Conservation (phyloP, 495 filamentous ascomycete genomes). For the Aspergillus mulundensis region DNA sequence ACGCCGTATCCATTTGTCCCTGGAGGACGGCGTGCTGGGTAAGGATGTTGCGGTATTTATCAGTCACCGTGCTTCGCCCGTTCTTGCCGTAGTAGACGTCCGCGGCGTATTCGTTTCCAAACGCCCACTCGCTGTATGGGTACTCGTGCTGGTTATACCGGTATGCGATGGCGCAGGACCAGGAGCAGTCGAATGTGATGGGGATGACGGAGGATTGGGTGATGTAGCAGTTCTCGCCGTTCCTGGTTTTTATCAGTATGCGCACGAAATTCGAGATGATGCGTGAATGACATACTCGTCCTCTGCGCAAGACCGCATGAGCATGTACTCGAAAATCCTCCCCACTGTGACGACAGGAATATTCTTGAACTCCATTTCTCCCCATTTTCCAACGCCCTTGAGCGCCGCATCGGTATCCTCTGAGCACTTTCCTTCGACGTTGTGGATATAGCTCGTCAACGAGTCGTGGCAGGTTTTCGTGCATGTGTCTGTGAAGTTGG, state of each 20-base stretch:
- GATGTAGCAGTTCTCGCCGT: conserved; percentile 4
- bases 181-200: not conserved
- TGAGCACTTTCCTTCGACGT: conserved; percentile 22
- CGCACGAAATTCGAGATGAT: not conserved
- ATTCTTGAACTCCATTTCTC: not conserved
- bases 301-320: conserved; percentile 25
- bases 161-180: conserved; percentile 6
- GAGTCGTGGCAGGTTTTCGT: conserved; percentile 26
- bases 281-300: conserved; percentile 4
- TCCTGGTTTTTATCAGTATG: not conserved
- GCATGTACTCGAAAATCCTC: conserved; percentile 28
- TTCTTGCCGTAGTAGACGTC: not conserved
- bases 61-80: not conserved
- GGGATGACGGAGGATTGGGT: not conserved
- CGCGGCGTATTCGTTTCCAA: not conserved
- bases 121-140: conserved; percentile 8
- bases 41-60: too few species aligned
- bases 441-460: conserved; percentile 25
- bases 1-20: too few species aligned
- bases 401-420: conserved; percentile 24
- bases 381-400: not conserved
- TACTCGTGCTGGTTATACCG: conserved; percentile 10
- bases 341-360: conserved; percentile 24
- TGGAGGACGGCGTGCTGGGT: too few species aligned
- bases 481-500: conserved; percentile 21